Evolutionary conservation across 257 asterid genomes (phyloP).

Genomic region (Solanum medicagineum): DNA sequence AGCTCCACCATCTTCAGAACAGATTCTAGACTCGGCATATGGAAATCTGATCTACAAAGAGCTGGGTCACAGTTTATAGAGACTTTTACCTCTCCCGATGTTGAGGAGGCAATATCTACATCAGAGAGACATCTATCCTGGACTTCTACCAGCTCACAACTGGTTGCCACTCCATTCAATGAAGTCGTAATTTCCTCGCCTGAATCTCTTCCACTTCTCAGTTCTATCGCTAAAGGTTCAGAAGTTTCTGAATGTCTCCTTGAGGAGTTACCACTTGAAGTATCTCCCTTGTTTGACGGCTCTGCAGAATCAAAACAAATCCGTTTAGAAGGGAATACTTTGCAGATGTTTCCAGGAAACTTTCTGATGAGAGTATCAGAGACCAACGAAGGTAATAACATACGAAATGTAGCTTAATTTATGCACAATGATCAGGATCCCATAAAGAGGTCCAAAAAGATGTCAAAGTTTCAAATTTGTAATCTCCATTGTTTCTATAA

Average conservation of each 20-base stretch:
- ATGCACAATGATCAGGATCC: not conserved
- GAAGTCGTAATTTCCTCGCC: slow-evolving; percentile 1
- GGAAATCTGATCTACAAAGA: slow-evolving; percentile 24
- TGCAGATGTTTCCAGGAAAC: not conserved
- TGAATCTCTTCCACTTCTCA: slow-evolving; percentile 8
- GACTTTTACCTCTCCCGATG: slow-evolving; percentile 48
- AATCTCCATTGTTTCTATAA: not conserved
- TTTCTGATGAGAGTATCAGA: not conserved
- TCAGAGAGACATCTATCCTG: slow-evolving; percentile 15
- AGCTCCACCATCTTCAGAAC: slow-evolving; percentile 35
- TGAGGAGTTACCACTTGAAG: slow-evolving; percentile 9
- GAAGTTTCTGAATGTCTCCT: slow-evolving; percentile 8
- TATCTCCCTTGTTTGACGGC: slow-evolving; percentile 17
- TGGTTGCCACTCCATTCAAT: slow-evolving; percentile 13
- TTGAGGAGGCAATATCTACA: slow-evolving; percentile 47
- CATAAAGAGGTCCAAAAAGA: not conserved
- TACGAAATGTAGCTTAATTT: not conserved
- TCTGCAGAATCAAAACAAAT: slow-evolving; percentile 21
- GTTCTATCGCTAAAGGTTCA: slow-evolving; percentile 10
- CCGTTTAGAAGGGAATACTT: not conserved
- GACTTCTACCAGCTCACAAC: slow-evolving; percentile 7
- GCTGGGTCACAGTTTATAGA: slow-evolving; percentile 23
- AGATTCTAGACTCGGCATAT: slow-evolving; percentile 34
- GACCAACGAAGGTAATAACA: not conserved
- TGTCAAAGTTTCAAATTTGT: not conserved